phyloP scores from a whole-genome alignment of 2,329 filamentous ascomycete genomes.

The Fusarium staphyleae region DNA sequence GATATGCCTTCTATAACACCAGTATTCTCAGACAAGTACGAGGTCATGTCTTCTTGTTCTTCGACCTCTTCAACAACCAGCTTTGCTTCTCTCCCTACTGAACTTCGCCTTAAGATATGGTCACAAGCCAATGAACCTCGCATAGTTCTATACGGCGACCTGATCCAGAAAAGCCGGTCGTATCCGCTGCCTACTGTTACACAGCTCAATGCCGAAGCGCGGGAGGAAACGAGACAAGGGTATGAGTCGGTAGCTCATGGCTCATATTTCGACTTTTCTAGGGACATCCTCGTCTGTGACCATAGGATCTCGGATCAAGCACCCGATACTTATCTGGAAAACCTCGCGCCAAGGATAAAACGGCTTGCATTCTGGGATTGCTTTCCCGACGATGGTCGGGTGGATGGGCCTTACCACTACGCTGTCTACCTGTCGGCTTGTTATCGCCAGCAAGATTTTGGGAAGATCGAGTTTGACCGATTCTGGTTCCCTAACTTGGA shows the following conservation, averaged over 20 bases:
- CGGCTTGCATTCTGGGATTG: constrained; percentile 51
- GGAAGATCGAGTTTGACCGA: constrained; percentile 47
- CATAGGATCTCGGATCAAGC: constrained; percentile 46
- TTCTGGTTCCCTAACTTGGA: constrained; percentile 51
- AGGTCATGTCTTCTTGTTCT: constrained; percentile 11
- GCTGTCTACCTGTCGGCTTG: constrained; percentile 46
- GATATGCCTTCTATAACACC: constrained; percentile 21
- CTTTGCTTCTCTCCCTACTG: constrained; percentile 45
- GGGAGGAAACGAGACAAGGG: constrained; percentile 45
- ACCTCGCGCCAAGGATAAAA: constrained; percentile 45
- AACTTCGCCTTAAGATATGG: constrained; percentile 51
- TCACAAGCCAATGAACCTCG: constrained; percentile 48
- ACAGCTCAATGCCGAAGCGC: constrained; percentile 48
- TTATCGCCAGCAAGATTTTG: constrained; percentile 43
- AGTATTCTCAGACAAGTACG: constrained; percentile 6
- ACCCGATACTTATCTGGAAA: constrained; percentile 44
- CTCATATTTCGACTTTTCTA: constrained; percentile 48
- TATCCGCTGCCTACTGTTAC: constrained; percentile 48
- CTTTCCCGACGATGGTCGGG: constrained; percentile 48
- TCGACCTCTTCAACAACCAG: constrained; percentile 25
- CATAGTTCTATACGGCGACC: constrained; percentile 47
- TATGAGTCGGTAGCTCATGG: constrained; percentile 47
- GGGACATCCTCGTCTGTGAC: constrained; percentile 50
- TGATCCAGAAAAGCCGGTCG: constrained; percentile 41
- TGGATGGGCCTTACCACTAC: constrained; percentile 46